Evolutionary conservation across 441 rosid genomes (phyloP).

Genomic region (Croton setiger): DNA sequence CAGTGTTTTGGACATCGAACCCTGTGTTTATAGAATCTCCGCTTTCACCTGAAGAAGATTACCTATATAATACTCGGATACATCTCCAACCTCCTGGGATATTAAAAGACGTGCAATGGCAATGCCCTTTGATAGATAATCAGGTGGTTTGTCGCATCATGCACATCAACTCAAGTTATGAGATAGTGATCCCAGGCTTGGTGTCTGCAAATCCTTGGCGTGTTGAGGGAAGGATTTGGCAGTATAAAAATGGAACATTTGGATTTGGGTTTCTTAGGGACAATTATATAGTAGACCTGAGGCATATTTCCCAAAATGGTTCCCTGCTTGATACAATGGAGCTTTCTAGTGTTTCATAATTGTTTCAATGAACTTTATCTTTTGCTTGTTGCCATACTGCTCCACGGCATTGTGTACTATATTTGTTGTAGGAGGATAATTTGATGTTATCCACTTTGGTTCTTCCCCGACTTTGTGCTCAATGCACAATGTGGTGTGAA

Average conservation of each 20-base stretch:
- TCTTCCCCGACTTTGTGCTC: background rate
- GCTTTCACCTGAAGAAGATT: constrained; percentile 51
- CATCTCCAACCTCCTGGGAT: constrained; percentile 39
- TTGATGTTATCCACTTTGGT: background rate
- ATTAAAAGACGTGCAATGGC: constrained; percentile 18
- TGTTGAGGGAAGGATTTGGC: constrained; percentile 86
- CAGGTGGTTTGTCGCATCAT: constrained; percentile 49
- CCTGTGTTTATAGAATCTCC: constrained; percentile 44
- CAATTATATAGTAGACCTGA: constrained; percentile 59
- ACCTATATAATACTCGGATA: constrained; percentile 44
- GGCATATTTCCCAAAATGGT: constrained; percentile 56
- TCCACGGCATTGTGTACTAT: constrained; percentile 18
- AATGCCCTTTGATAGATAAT: constrained; percentile 20
- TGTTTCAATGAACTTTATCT: constrained; percentile 12
- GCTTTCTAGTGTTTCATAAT: constrained; percentile 22
- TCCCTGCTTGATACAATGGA: constrained; percentile 45
- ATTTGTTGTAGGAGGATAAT: constrained; percentile 7
- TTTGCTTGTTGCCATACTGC: constrained; percentile 11
- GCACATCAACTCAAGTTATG: constrained; percentile 57
- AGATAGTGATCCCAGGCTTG: constrained; percentile 42
- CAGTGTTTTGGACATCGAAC: constrained; percentile 70
- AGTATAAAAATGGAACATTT: constrained; percentile 64
- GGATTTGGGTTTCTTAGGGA: constrained; percentile 82
- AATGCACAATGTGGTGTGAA: background rate
- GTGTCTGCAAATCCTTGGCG: constrained; percentile 35